Percentiles rank a stretch among this genome's conserved stretches.
Conservation (phyloP, 2,329 filamentous ascomycete genomes). For the Fusarium tjaetaba region DNA sequence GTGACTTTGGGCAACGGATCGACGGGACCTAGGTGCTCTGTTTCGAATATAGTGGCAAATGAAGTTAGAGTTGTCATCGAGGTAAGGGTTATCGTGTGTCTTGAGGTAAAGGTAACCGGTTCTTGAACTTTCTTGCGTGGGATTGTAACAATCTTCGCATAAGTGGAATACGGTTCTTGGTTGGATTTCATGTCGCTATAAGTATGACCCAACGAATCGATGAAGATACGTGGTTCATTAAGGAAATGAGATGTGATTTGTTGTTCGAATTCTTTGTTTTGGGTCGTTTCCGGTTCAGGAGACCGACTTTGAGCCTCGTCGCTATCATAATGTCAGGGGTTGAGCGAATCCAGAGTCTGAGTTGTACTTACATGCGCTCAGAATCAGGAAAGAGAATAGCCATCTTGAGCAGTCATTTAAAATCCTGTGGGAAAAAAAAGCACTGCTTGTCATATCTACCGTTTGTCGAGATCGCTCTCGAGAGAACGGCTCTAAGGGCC, state of each 20-base stretch:
- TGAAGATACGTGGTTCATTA: neutral
- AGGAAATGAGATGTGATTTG: neutral
- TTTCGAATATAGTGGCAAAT: neutral
- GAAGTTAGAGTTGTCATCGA: neutral
- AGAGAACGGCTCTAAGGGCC: too few species aligned
- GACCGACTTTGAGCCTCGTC: neutral
- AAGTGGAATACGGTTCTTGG: neutral
- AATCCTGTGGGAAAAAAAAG: too few species aligned
- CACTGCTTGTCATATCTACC: too few species aligned
- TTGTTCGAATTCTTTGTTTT: neutral
- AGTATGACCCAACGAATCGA: neutral
- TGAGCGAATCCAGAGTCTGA: too few species aligned
- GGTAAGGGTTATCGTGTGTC: neutral
- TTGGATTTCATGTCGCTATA: neutral
- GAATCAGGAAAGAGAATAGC: neutral
- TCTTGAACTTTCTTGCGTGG: neutral
- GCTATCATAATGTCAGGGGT: neutral
- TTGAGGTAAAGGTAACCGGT: neutral
- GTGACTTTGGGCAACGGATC: neutral
- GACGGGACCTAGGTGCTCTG: neutral
- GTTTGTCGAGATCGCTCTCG: too few species aligned
- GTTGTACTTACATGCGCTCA: neutral
- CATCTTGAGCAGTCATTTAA: neutral
- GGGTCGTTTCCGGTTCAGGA: too few species aligned
- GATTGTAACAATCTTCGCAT: neutral